Evolutionary conservation across 352 stramenopile genomes (phyloP), one percentile per base, ranked within the genome.

Genomic region (Blastocystis sp.): DNA sequence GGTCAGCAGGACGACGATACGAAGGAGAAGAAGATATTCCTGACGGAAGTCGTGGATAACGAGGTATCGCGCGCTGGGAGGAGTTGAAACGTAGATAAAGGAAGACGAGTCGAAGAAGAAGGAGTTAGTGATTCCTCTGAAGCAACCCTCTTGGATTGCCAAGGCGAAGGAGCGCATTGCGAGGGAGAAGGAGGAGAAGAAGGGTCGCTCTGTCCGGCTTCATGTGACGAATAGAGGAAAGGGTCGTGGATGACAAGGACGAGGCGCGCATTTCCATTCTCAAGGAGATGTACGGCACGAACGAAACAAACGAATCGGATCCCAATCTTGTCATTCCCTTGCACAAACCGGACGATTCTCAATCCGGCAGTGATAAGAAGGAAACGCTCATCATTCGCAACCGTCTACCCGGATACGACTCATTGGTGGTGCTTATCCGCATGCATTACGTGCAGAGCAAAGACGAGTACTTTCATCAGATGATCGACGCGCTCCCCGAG

Each of bases 391-490:
- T 77, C 4, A 31, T 26, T 2, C 74, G 66, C 10, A 85, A 85
- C 61, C 41, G 74, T 45, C 29, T 85, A 50, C 74, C 74, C 19
- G 74, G 74, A 21, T 50, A 1, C 29, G n/a, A 85, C 13, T 35
- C 4, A 2, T 70, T 85, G 74, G 74, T 74, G 3, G 3, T 12
- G 29, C 41, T 71, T 21, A 21, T 10, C 26, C 19, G n/a, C 3
- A 9, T 12, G 21, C 60, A 9, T 65, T 12, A 65, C 9, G 21
- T 24, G 21, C 29, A 92, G 74, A 66, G 95, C 80, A 92, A 96
- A 61, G 93, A 93, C 65, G 92, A 96, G 29, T 94, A 96, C 80
- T 95, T 95, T 88, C 91, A 94, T 16, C 92, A 94, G 45, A 94
- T 97, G 80, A 91, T 97, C 12, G 92, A 93, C 31, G 76, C 93